Evolutionary conservation across 1,284 basidiomycete species (phyloP), one percentile per base, ranked within the genome.

Genomic region (Moesziomyces sp.): DNA sequence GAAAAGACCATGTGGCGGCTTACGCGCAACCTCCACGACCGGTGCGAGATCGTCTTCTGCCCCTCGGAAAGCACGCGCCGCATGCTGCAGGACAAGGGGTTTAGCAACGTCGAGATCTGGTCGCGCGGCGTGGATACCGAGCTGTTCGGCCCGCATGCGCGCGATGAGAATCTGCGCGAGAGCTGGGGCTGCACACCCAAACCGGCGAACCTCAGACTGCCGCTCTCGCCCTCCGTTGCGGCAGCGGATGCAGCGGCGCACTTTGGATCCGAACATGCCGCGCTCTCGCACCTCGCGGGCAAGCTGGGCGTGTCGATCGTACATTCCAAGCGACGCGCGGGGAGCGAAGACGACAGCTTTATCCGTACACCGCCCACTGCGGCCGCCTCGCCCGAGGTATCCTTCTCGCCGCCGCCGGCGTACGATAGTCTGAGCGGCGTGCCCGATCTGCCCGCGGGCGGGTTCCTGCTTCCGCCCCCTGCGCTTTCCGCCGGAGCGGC

Each of bases 21-120:
- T 1, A 83, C 81, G 18, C 61, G 83, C 23, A 62, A 53, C 30
- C 58, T 79, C 24, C 77, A 76, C 61, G 61, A 78, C 58, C 79
- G 79, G 47, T 86, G 83, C 75, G 83, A 85, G 23, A 82, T 88
- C 33, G 87, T 87, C 6, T 87, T 88, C 52, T 88, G 88, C 72
- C 88, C 88, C 0, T 88, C 87, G 0, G 85, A 86, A 7, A 86
- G 85, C 8, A 89, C 88, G 0, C 79, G 83, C 11, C 74, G 84
- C 13, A 87, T 88, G 87, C 85, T 88, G 1, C 79, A 83, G 46
- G 76, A 69, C 0, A 86, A 88, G 58, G 80, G 84, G 0, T 87
- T 88, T 71, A 57, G 68, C 2, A 85, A 87, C 59, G 85, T 88
- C n/a, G 84, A 87, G 14, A 83, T 88, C 13, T 89, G 88, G 88